These are phyloP conservation scores for Scenedesmus sp. DNA, from an alignment of 163 green algal species.

Conservation along the genomic window DNA sequence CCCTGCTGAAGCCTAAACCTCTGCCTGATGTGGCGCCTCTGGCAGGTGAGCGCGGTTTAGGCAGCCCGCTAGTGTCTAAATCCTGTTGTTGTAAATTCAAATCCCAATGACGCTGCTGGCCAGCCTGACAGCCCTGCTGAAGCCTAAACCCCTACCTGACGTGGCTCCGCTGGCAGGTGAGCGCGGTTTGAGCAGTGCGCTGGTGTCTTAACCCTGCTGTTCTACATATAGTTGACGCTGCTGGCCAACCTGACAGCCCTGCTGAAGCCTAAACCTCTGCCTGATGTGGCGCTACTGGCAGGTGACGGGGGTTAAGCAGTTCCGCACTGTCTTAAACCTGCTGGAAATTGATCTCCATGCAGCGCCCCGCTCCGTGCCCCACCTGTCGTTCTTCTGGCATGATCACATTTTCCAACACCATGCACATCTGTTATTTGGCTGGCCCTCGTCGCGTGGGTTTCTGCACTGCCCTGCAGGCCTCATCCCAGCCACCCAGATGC, in stretches of 20 bases:
- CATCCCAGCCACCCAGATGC: neutral
- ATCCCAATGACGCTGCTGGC: conserved; percentile 39
- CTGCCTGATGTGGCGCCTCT: neutral
- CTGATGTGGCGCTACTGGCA: neutral
- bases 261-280: neutral
- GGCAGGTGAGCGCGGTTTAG: neutral
- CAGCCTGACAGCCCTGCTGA: conserved; percentile 22
- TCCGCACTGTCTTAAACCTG: neutral
- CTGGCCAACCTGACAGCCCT: neutral
- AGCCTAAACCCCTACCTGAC: conserved; percentile 15
- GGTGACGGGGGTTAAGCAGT: neutral
- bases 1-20: neutral
- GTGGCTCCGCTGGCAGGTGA: conserved; percentile 12
- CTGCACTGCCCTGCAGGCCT: neutral
- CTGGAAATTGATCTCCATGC: neutral
- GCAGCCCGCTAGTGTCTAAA: no score
- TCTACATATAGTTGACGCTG: neutral
- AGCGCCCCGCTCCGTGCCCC: neutral
- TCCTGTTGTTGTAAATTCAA: neutral
- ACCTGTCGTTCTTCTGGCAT: neutral
- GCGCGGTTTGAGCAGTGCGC: neutral
- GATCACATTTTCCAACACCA: neutral
- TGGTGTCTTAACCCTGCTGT: neutral
- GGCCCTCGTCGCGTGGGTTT: neutral
- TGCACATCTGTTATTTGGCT: no score